These are phyloP conservation scores for Mitragyna speciosa DNA, from an alignment of 257 asterid genomes.

Conservation along the genomic window DNA sequence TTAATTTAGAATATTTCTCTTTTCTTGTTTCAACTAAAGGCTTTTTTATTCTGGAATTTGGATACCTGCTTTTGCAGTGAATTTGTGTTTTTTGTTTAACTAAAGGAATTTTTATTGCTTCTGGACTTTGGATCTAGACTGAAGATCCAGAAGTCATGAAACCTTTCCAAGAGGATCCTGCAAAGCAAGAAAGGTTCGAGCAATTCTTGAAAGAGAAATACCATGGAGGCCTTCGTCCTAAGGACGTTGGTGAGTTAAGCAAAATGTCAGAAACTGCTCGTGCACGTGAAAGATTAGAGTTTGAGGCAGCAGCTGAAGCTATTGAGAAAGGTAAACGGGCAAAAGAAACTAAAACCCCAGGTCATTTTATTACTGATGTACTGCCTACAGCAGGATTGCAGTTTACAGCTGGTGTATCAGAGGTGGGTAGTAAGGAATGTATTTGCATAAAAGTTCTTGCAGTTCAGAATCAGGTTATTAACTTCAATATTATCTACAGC, in stretches of 20 bases:
- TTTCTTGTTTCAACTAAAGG: background rate
- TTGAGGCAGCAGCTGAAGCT: constrained; percentile 77
- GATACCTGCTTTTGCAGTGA: background rate
- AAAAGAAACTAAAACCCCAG: constrained; percentile 44
- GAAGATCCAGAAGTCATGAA: constrained; percentile 46
- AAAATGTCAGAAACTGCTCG: constrained; percentile 93
- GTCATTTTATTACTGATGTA: constrained; percentile 41
- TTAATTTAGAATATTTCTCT: constrained; percentile 1
- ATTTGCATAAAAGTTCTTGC: constrained; percentile 10
- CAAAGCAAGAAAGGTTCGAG: constrained; percentile 86
- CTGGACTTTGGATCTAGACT: constrained; percentile 40
- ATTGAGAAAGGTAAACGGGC: constrained; percentile 53
- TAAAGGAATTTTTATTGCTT: constrained; percentile 1
- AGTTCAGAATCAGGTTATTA: constrained; percentile 10
- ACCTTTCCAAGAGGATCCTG: constrained; percentile 74
- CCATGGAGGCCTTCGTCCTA: constrained; percentile 87
- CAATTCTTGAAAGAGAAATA: constrained; percentile 95
- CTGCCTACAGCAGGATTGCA: constrained; percentile 58
- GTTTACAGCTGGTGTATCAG: constrained; percentile 66
- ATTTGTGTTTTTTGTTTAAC: background rate
- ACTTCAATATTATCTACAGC: constrained; percentile 41
- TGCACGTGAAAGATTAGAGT: constrained; percentile 95
- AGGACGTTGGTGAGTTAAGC: constrained; percentile 81
- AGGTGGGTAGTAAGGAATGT: constrained; percentile 44
- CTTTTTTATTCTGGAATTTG: background rate